Evolutionary conservation across 2,329 filamentous ascomycete genomes (phyloP), one percentile per base, ranked within the genome.

Genomic region (Fusarium transvaalense): DNA sequence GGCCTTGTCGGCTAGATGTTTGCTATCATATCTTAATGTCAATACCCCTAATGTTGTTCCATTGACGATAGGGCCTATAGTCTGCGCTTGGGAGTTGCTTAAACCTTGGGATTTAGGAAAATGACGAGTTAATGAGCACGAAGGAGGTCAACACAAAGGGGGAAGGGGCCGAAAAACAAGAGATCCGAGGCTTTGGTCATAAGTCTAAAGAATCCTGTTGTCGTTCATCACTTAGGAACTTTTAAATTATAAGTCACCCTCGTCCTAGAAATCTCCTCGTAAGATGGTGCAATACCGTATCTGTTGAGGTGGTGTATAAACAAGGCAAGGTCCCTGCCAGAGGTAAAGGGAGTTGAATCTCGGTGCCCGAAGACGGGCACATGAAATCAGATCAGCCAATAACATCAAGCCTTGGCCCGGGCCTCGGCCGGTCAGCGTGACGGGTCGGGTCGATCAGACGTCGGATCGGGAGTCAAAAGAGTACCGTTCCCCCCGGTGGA

Each of bases 1-100:
- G 79, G 79, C 25, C 77, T 81, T 53, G 78, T 81, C 56, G 75
- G 61, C 71, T 79, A 77, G 70, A 67, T 47, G 34, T 31, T 63
- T 47, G 46, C 45, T 47, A 42, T 35, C 25, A 45, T 56, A 51
- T 63, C 63, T 51, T 65, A 63, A 67, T 71, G 67, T 66, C 58
- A 68, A 52, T 53, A 54, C 58, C 50, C 42, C 56, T 56, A 64
- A 52, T 66, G 68, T 69, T 69, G 51, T 68, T 63, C 48, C 50
- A 50, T 56, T 55, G 29, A 66, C 58, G 51, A 60, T 43, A 42
- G 51, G 68, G 61, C 64, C 52, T 71, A 64, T 65, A 59, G 61
- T 72, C 64, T 71, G 59, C 51, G 53, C 61, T 60, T 64, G 43
- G 53, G 60, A 59, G 59, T 56, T 69, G 71, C 58, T 66, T 52